phyloP scores from a whole-genome alignment of 108 stramenopile genomes.

The Pelagomonas calceolata region DNA sequence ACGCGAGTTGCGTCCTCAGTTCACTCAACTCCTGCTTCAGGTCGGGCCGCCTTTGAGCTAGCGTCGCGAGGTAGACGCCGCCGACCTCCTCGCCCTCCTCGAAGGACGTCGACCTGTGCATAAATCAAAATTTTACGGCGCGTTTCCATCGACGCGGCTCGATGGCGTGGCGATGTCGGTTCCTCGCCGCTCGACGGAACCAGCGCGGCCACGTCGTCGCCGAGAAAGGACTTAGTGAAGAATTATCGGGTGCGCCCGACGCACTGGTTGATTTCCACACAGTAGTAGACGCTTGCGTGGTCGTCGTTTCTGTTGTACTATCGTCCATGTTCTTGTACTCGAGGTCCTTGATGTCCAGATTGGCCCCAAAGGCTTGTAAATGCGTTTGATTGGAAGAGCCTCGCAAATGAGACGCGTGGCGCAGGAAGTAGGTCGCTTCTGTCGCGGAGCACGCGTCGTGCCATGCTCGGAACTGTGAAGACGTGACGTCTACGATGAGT shows the following conservation, averaged over 20 bases:
- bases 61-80: slow-evolving; percentile 19
- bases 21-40: slow-evolving; percentile 11
- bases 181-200: too few species aligned
- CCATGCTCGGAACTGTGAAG: slow-evolving; percentile 7
- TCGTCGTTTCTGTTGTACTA: not conserved
- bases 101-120: slow-evolving; percentile 3
- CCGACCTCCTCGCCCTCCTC: slow-evolving; percentile 12
- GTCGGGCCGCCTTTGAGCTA: slow-evolving; percentile 14
- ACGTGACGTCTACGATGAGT: not conserved
- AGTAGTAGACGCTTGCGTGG: too few species aligned
- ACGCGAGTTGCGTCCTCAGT: slow-evolving; percentile 18
- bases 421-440: slow-evolving; percentile 18
- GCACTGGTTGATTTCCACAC: too few species aligned
- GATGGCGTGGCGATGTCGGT: too few species aligned
- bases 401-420: slow-evolving; percentile 16
- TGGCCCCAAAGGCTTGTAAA: slow-evolving; percentile 40
- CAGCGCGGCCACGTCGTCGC: too few species aligned
- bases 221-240: too few species aligned
- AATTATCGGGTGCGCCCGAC: too few species aligned
- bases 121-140: too few species aligned
- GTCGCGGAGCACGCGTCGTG: slow-evolving; percentile 6
- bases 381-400: slow-evolving; percentile 8
- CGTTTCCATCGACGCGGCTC: not conserved
- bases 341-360: slow-evolving; percentile 54
- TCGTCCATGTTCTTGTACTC: slow-evolving; percentile 49